Evolutionary conservation across 2,329 filamentous ascomycete genomes (phyloP).

Genomic region (Sordariomycetes sp.): DNA sequence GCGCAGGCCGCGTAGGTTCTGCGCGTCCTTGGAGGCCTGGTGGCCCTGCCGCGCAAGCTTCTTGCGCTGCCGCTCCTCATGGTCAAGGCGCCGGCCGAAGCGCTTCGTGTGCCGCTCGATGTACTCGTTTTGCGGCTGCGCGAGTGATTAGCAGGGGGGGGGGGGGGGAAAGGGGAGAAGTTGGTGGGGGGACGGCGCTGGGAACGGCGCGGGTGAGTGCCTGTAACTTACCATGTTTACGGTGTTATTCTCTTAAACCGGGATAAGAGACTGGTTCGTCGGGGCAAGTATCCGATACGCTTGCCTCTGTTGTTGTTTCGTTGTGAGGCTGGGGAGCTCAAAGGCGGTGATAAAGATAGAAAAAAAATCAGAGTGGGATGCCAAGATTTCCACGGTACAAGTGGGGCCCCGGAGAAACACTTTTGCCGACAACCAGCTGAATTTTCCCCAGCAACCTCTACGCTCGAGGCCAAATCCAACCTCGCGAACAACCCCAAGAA

Average conservation of each 20-base stretch:
- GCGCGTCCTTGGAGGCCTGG: slow-evolving; percentile 76
- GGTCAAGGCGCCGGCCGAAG: slow-evolving; percentile 47
- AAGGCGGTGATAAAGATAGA: neutral
- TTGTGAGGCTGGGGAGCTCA: neutral
- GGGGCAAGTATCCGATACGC: neutral
- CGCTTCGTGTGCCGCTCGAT: slow-evolving; percentile 60
- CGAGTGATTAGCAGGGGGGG: slow-evolving; percentile 1
- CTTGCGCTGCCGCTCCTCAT: slow-evolving; percentile 85
- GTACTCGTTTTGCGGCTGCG: slow-evolving; percentile 62
- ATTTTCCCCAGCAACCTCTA: neutral
- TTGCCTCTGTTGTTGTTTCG: neutral
- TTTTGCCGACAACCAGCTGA: neutral
- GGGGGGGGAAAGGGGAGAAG: neutral
- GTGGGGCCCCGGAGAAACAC: neutral
- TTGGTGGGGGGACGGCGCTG: neutral
- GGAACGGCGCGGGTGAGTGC: neutral
- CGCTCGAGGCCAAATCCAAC: neutral
- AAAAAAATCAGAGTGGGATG: neutral
- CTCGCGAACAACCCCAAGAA: neutral
- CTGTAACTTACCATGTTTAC: neutral
- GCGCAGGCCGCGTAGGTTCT: slow-evolving; percentile 81
- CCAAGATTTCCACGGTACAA: neutral
- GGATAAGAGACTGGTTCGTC: neutral
- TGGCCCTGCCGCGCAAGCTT: slow-evolving; percentile 77
- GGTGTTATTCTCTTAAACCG: neutral